Evolutionary conservation across 2,329 filamentous ascomycete species (phyloP), one percentile per base, ranked within the genome.

Genomic region (Davidsoniella virescens): DNA sequence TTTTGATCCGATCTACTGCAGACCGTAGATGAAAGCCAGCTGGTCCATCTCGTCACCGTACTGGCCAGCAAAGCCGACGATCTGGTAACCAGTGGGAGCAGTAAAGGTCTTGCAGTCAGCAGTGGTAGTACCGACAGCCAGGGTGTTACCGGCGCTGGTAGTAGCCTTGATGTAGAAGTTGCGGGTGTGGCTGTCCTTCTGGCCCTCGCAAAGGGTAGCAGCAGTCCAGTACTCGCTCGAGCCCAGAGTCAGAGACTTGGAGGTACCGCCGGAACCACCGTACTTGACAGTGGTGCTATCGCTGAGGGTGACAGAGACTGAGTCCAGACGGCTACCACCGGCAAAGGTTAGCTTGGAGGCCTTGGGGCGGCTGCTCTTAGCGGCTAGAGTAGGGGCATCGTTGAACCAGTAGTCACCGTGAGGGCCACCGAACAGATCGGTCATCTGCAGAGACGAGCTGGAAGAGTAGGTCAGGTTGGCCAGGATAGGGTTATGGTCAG

Each of bases 401-500:
- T 67, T 76, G 62, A 75, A 79, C 71, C 71, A 78, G 39, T 36
- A 37, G 26, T 55, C 59, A 33, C 72, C 72, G 56, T 68, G 63
- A 4, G 68, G 64, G 1, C 71, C 72, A 38, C 73, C 73, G 55
- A 62, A 68, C 57, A 66, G 67, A 51, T 60, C 60, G 6, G 68
- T 71, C 59, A 72, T 66, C 43, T 65, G 65, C 39, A 72, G 62
- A 0, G 57, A 56, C 9, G 57, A 54, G 17, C 63, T 61, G 7
- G 63, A 56, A 14, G 62, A 54, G 68, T 69, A 70, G 56, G 66
- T 63, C 58, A 78, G 70, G 57, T 71, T 65, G n/a, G 74, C 70
- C n/a, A 67, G 63, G 50, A 83, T 65, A 1, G 78, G 77, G 61
- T 82, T 80, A 59, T 83, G 78, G 59, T 83, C 79, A 1, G 73